These are phyloP conservation scores for Quercus bicolor DNA, from an alignment of 306 rosid species.

Conservation along the genomic window DNA sequence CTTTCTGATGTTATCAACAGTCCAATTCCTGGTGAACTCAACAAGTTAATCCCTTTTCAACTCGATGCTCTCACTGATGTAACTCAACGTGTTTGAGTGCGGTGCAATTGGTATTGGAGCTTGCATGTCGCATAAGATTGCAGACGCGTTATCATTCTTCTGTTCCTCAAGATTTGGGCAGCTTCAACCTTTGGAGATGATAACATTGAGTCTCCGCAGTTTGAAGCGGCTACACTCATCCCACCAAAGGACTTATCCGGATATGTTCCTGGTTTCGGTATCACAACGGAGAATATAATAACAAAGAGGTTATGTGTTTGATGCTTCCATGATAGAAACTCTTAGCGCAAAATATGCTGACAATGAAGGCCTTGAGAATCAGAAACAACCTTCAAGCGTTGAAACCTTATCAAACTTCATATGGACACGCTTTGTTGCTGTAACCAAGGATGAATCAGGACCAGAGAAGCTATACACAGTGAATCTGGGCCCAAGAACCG, in stretches of 20 bases:
- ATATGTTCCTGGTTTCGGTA: constrained; percentile 17
- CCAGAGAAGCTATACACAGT: too few species aligned
- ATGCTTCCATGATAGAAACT: constrained; percentile 29
- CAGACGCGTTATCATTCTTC: constrained; percentile 40
- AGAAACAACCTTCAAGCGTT: constrained; percentile 28
- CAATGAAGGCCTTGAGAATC: background rate
- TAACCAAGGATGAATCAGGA: too few species aligned
- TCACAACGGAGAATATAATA: constrained; percentile 28
- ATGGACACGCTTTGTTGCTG: too few species aligned
- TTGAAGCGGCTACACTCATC: constrained; percentile 42
- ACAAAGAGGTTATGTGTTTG: constrained; percentile 56
- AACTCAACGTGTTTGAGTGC: constrained; percentile 23
- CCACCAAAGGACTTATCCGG: constrained; percentile 32
- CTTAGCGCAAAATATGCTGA: constrained; percentile 27
- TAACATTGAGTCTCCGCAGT: constrained; percentile 21
- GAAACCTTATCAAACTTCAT: too few species aligned
- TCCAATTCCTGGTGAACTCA: constrained; percentile 37
- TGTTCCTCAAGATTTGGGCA: constrained; percentile 44
- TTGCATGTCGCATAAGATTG: constrained; percentile 54
- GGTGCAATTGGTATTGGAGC: constrained; percentile 33
- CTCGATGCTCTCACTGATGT: constrained; percentile 27
- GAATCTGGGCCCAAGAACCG: too few species aligned
- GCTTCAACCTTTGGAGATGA: constrained; percentile 20
- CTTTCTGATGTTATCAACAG: constrained; percentile 29
- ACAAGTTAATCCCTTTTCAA: constrained; percentile 42